Conservation (phyloP, 2,329 filamentous ascomycete species). For the Fusarium concolor region DNA sequence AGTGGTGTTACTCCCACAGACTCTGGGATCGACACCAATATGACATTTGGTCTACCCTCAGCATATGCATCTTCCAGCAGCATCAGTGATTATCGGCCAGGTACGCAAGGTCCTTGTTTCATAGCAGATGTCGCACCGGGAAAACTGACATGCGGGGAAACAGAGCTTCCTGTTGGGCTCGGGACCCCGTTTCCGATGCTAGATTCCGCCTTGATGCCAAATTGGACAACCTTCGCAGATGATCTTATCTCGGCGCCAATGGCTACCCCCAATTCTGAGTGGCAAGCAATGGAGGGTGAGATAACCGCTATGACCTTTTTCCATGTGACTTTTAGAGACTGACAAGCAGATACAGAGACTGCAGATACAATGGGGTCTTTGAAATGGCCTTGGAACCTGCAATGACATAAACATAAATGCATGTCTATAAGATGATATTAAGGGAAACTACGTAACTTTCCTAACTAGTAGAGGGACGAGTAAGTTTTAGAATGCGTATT, state of each 20-base stretch:
- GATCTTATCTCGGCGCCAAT: not conserved
- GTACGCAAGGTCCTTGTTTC: not conserved
- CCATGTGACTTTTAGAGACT: not conserved
- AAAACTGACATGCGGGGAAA: not conserved
- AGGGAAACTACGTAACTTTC: too few species aligned
- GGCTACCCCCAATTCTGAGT: not conserved
- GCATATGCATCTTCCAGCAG: not conserved
- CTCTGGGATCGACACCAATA: not conserved
- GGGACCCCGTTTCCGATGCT: not conserved
- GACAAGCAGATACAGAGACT: not conserved
- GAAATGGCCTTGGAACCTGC: slow-evolving; percentile 12
- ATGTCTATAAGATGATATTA: too few species aligned
- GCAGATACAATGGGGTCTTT: not conserved
- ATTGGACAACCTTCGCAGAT: slow-evolving; percentile 9
- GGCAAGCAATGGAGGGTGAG: slow-evolving; percentile 22
- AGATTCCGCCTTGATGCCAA: not conserved
- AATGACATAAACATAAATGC: too few species aligned
- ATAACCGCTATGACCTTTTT: not conserved
- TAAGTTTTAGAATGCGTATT: too few species aligned
- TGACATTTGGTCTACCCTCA: accelerated
- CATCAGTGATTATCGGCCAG: not conserved
- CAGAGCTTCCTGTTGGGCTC: not conserved
- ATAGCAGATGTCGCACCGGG: not conserved
- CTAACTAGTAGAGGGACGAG: too few species aligned
- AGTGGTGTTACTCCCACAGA: not conserved